Evolutionary conservation across 208 protist species (phyloP).

Genomic region (Trypanosomatidae sp.): DNA sequence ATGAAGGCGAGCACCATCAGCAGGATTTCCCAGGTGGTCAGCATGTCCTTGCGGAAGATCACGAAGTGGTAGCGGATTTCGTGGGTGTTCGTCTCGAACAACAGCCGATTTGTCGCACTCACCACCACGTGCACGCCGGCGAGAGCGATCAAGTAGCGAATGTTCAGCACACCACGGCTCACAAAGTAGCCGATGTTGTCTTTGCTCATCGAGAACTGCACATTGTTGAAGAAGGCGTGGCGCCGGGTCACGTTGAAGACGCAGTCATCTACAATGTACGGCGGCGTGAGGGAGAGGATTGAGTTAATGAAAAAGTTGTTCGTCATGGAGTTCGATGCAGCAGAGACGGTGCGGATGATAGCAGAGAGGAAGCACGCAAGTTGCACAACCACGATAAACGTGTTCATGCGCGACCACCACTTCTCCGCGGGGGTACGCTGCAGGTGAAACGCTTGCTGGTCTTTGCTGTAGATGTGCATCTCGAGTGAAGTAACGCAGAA

Average conservation of each 20-base stretch:
- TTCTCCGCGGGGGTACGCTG: conserved; percentile 59
- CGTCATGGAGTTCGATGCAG: conserved; percentile 45
- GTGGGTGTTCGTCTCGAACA: conserved; percentile 68
- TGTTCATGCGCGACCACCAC: conserved; percentile 68
- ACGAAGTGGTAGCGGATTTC: conserved; percentile 86
- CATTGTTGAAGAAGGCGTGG: conserved; percentile 57
- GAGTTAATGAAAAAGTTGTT: conserved; percentile 64
- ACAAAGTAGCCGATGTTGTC: conserved; percentile 78
- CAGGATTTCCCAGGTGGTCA: conserved; percentile 75
- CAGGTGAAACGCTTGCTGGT: conserved; percentile 80
- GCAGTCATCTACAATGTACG: conserved; percentile 37
- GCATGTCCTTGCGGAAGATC: conserved; percentile 78
- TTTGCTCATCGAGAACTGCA: conserved; percentile 39
- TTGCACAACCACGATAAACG: conserved; percentile 55
- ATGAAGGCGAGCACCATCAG: conserved; percentile 62
- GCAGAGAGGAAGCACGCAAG: conserved; percentile 62
- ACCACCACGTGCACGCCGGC: conserved; percentile 44
- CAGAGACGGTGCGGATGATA: conserved; percentile 50
- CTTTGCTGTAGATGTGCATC: conserved; percentile 87
- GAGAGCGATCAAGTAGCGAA: conserved; percentile 69
- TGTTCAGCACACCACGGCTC: conserved; percentile 56
- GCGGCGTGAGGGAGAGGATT: conserved; percentile 31
- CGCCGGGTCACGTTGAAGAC: conserved; percentile 30
- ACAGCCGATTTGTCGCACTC: conserved; percentile 56
- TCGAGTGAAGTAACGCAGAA: background rate